These are phyloP conservation scores for Boletellus ananas DNA, from an alignment of 768 basidiomycete genomes.

Conservation along the genomic window DNA sequence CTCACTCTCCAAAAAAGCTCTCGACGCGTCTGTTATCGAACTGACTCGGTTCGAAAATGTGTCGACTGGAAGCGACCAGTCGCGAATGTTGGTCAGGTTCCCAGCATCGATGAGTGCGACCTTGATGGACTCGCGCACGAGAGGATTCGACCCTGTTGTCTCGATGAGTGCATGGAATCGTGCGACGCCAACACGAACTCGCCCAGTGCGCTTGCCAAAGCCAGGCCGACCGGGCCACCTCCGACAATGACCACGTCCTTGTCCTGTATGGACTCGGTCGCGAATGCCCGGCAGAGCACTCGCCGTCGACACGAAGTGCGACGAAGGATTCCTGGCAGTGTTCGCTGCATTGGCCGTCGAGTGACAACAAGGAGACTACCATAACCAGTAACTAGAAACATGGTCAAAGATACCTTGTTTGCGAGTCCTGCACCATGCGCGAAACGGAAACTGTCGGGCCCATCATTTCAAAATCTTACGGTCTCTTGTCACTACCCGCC, in stretches of 20 bases:
- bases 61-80: conserved; percentile 57
- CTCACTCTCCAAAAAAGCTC: conserved; percentile 61
- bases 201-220: conserved; percentile 86
- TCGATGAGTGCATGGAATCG: not conserved
- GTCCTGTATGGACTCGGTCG: conserved; percentile 36
- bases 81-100: conserved; percentile 61
- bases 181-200: conserved; percentile 20
- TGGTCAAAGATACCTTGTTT: no score
- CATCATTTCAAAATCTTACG: no score
- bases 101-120: conserved; percentile 81
- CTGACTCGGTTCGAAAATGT: conserved; percentile 81
- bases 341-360: conserved; percentile 1
- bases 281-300: conserved; percentile 12
- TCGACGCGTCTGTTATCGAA: conserved; percentile 76
- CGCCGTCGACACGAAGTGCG: conserved; percentile 6
- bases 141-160: conserved; percentile 48
- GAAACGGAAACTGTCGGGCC: no score
- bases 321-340: conserved; percentile 3
- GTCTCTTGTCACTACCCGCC: no score
- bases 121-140: conserved; percentile 48
- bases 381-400: no score
- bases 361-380: not conserved
- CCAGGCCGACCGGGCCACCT: conserved; percentile 88
- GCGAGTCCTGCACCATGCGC: no score
- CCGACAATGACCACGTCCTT: conserved; percentile 95